Conservation (phyloP, 257 asterid genomes). For the Lavandula angustifolia region DNA sequence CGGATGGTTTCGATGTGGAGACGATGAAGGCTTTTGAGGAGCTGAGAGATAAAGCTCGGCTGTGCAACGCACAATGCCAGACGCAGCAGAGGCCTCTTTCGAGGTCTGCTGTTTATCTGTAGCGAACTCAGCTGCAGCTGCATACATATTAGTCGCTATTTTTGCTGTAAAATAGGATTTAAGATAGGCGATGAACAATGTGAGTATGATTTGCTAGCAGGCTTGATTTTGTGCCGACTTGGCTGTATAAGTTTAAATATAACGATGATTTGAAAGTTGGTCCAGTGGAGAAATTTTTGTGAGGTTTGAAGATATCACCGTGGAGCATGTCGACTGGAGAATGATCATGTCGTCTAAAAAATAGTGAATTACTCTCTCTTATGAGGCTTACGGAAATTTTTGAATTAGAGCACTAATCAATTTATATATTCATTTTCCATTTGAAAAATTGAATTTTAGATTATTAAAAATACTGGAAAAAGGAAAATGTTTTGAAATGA, state of each 20-base stretch:
- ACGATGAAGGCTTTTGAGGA: constrained; percentile 70
- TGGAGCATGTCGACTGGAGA: not conserved
- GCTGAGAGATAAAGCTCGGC: constrained; percentile 58
- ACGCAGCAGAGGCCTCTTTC: constrained; percentile 56
- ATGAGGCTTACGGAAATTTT: too few species aligned
- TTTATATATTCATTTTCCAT: too few species aligned
- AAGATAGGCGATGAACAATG: constrained; percentile 24
- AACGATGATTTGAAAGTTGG: constrained; percentile 3
- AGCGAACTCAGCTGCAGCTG: constrained; percentile 57
- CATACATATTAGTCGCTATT: constrained; percentile 16
- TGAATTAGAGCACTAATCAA: too few species aligned
- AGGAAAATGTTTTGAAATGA: too few species aligned
- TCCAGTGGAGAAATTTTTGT: not conserved
- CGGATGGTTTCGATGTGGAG: constrained; percentile 82
- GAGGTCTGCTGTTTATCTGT: constrained; percentile 51
- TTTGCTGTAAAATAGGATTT: constrained; percentile 41
- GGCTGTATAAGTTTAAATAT: constrained; percentile 20
- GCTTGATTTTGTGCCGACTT: constrained; percentile 25
- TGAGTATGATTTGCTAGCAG: constrained; percentile 29
- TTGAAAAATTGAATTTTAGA: too few species aligned
- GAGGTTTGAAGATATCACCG: not conserved
- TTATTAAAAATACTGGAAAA: too few species aligned
- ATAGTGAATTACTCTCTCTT: too few species aligned
- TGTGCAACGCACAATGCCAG: constrained; percentile 39
- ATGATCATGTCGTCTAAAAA: too few species aligned